Percentiles rank a stretch among this genome's conserved stretches.
Evolutionary conservation across 2,329 filamentous ascomycete genomes (phyloP).

Genomic region (Fusarium algeriense): DNA sequence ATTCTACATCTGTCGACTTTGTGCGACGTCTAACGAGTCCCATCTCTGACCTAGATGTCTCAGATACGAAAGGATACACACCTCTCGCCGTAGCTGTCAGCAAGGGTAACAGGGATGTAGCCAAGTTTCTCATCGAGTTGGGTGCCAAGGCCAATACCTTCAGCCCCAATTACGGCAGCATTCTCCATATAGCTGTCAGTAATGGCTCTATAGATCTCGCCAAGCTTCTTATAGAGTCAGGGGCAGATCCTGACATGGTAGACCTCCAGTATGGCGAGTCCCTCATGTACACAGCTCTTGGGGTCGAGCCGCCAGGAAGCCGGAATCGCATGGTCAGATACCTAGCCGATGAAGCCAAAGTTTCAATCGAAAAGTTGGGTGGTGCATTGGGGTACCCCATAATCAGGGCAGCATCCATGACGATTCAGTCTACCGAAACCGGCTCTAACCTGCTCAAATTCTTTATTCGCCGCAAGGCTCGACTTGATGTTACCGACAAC

Average conservation of each 20-base stretch:
- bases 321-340: background rate
- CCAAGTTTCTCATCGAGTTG: background rate
- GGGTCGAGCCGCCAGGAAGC: fast-evolving
- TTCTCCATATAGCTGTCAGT: background rate
- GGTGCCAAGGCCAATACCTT: background rate
- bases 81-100: background rate
- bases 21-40: background rate
- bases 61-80: background rate
- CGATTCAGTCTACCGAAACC: too few species aligned
- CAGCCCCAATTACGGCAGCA: background rate
- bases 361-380: background rate
- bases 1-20: background rate
- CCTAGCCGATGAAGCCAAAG: background rate
- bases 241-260: background rate
- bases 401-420: background rate
- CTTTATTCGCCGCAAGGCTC: background rate
- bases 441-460: background rate
- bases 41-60: background rate
- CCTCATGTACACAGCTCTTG: background rate
- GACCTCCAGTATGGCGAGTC: background rate
- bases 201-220: background rate
- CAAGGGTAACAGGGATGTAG: background rate
- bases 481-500: background rate
- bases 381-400: background rate
- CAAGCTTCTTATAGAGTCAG: background rate